These are phyloP conservation scores for carrot (Daucus carota) DNA, from an alignment of 129 eudicot species.

Conservation along the genomic window DNA sequence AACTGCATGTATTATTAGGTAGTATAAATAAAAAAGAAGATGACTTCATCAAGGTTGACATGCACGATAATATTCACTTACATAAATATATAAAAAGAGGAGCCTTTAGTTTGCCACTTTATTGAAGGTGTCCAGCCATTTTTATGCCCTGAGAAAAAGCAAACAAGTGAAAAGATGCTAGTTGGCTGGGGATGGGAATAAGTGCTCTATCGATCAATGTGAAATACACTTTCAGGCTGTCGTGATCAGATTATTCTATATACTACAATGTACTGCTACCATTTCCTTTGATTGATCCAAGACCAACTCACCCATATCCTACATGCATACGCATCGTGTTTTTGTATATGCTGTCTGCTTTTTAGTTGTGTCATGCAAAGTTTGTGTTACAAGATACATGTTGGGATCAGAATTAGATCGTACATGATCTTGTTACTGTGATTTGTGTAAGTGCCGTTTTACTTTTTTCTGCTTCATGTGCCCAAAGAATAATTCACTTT, in stretches of 20 bases:
- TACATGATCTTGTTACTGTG: background rate
- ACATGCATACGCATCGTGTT: background rate
- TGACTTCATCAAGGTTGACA: background rate
- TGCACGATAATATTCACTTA: background rate
- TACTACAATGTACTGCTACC: background rate
- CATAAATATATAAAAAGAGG: background rate
- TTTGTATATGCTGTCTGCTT: background rate
- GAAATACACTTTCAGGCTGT: slow-evolving; percentile 10
- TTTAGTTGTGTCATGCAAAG: background rate
- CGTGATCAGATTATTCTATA: slow-evolving; percentile 7
- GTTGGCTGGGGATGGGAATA: slow-evolving; percentile 8
- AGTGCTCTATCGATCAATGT: background rate
- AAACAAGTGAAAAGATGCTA: background rate
- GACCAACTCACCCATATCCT: background rate
- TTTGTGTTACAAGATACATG: background rate
- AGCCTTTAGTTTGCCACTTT: slow-evolving; percentile 5
- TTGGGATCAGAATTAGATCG: background rate
- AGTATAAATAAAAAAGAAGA: background rate
- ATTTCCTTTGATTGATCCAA: slow-evolving; percentile 5
- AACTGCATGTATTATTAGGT: too few relatives aligned
- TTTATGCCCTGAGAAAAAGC: slow-evolving; percentile 5
- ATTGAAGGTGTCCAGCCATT: slow-evolving; percentile 9
- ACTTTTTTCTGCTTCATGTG: background rate
- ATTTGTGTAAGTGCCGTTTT: background rate
- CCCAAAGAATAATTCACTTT: background rate